Percentiles rank a stretch among this genome's conserved stretches.
These are phyloP conservation scores for Lithospermum erythrorhizon DNA, from an alignment of 257 asterid species.

Conservation along the genomic window DNA sequence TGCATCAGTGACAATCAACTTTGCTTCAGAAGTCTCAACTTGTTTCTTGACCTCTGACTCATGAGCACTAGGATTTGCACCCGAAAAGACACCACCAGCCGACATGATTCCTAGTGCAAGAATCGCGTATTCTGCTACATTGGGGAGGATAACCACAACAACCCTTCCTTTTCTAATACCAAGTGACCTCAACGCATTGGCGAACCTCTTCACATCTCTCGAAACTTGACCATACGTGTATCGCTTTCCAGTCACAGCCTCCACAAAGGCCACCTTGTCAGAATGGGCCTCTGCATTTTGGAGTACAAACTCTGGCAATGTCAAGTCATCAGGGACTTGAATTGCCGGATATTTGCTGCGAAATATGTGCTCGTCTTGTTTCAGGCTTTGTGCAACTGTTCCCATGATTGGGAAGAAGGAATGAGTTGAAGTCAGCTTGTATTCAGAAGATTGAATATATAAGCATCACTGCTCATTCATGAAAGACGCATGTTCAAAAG, in stretches of 20 bases:
- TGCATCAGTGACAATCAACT: constrained; percentile 69
- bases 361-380: constrained; percentile 47
- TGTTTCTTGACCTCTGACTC: constrained; percentile 75
- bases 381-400: constrained; percentile 22
- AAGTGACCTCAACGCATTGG: constrained; percentile 78
- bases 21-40: constrained; percentile 79
- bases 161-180: constrained; percentile 74
- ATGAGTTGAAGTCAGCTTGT: constrained; percentile 6
- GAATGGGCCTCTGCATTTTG: constrained; percentile 36
- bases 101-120: constrained; percentile 92
- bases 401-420: constrained; percentile 29
- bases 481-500: not conserved
- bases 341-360: constrained; percentile 57
- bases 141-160: constrained; percentile 74
- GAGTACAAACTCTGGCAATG: constrained; percentile 80
- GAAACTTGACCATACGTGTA: constrained; percentile 56
- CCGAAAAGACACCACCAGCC: constrained; percentile 82
- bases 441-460: constrained; percentile 7
- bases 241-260: constrained; percentile 49
- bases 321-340: constrained; percentile 49
- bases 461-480: not conserved
- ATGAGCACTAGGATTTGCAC: constrained; percentile 74
- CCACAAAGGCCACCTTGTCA: constrained; percentile 68
- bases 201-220: constrained; percentile 52
- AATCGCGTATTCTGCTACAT: constrained; percentile 60